Percentiles rank a stretch among this genome's conserved stretches.
Conservation (phyloP, 108 stramenopile species). For the Asterionellopsis glacialis region DNA sequence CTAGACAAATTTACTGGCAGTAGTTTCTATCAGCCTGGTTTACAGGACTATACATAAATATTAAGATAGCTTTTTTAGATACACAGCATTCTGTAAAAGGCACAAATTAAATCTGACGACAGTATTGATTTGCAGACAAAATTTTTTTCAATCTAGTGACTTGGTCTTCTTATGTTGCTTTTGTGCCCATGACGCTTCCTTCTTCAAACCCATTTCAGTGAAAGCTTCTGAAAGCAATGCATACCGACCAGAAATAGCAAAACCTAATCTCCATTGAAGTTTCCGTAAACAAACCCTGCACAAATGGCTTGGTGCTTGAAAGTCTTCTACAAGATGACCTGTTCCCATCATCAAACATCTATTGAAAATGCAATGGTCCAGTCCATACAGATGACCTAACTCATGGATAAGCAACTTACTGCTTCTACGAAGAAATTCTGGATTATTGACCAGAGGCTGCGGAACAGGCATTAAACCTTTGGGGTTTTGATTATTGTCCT, state of each 20-base stretch:
- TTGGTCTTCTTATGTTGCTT: neutral
- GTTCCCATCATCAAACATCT: slow-evolving; percentile 25
- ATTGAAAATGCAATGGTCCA: slow-evolving; percentile 24
- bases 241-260: slow-evolving; percentile 6
- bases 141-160: no score
- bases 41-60: no score
- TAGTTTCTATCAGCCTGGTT: no score
- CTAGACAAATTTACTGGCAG: no score
- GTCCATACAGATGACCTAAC: slow-evolving; percentile 12
- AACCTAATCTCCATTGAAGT: slow-evolving; percentile 22
- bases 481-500: slow-evolving; percentile 8
- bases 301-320: slow-evolving; percentile 5
- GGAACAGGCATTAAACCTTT: no score
- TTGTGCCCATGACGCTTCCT: neutral
- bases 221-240: neutral
- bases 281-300: slow-evolving; percentile 20
- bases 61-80: no score
- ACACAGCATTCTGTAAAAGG: no score
- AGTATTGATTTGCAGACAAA: no score
- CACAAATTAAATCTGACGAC: no score
- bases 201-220: neutral
- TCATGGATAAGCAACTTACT: slow-evolving; percentile 17
- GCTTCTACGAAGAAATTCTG: slow-evolving; percentile 5
- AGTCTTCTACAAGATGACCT: slow-evolving; percentile 27
- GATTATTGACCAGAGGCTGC: neutral